Percentiles rank a stretch among this genome's conserved stretches.
phyloP scores from a whole-genome alignment of 352 stramenopile genomes.

The Phytophthora chlamydospora region DNA sequence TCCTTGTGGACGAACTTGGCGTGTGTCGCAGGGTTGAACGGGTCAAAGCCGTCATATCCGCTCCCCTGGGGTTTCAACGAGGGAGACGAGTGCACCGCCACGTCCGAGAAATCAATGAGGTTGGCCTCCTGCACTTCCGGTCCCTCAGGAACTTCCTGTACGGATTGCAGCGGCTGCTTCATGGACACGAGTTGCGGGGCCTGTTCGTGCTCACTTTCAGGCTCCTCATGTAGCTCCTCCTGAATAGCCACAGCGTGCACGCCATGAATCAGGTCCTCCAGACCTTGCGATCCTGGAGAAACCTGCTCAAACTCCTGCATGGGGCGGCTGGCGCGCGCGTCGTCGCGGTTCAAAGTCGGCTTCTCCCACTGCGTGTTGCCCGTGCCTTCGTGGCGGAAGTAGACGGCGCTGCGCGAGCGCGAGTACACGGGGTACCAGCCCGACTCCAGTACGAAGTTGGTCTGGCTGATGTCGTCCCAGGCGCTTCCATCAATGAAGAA shows the following conservation, averaged over 20 bases:
- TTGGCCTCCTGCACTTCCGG: conserved; percentile 47
- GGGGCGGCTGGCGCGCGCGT: conserved; percentile 38
- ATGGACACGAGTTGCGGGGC: conserved; percentile 28
- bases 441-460: conserved; percentile 81
- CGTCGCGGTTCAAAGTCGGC: conserved; percentile 63
- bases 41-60: conserved; percentile 44
- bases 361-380: conserved; percentile 80
- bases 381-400: conserved; percentile 76
- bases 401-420: conserved; percentile 69
- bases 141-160: conserved; percentile 36
- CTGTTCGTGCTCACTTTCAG: conserved; percentile 31
- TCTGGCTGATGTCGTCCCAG: conserved; percentile 78
- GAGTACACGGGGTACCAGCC: conserved; percentile 84
- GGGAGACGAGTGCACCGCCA: conserved; percentile 55
- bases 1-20: conserved; percentile 26
- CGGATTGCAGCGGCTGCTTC: conserved; percentile 38
- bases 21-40: conserved; percentile 44
- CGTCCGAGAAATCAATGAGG: conserved; percentile 73
- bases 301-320: conserved; percentile 41
- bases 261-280: conserved; percentile 35
- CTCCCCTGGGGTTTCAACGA: conserved; percentile 20
- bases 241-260: conserved; percentile 26
- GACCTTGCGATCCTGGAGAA: conserved; percentile 37
- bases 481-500: conserved; percentile 78
- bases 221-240: conserved; percentile 32